Conservation (phyloP, 2,329 filamentous ascomycete species). For the Sporothrix pallida region DNA sequence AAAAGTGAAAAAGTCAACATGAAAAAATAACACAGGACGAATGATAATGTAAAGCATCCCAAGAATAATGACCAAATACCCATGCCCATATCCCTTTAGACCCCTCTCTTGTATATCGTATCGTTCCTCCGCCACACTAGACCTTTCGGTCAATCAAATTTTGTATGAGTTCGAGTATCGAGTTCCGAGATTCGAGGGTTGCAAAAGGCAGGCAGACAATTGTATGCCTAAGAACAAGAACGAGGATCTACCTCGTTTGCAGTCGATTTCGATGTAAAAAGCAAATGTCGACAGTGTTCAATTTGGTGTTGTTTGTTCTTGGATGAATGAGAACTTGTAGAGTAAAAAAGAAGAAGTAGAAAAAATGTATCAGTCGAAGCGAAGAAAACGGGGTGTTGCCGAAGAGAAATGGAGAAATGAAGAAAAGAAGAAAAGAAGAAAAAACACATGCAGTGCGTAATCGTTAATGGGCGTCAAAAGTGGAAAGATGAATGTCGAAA, state of each 20-base stretch:
- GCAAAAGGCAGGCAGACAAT: not conserved
- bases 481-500: not conserved
- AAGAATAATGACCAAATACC: conserved; percentile 9
- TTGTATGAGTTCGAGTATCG: not conserved
- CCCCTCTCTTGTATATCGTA: not conserved
- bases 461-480: conserved; percentile 30
- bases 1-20: not conserved
- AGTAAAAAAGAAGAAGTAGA: not conserved
- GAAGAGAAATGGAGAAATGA: not conserved
- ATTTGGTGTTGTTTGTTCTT: not conserved
- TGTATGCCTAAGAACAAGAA: not conserved
- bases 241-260: conserved; percentile 20
- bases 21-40: conserved; percentile 10
- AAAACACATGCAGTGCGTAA: conserved; percentile 30
- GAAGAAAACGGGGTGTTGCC: not conserved
- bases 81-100: not conserved
- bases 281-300: not conserved
- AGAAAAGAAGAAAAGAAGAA: not conserved
- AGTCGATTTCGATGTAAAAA: too few species aligned
- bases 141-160: not conserved
- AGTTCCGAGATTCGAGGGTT: not conserved
- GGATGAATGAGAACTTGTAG: not conserved
- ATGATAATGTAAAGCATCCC: not conserved
- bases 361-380: conserved; percentile 5
- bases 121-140: not conserved